phyloP scores from a whole-genome alignment of 1,139 yeast genomes.

The Kurtzmaniella quercitrusa region DNA sequence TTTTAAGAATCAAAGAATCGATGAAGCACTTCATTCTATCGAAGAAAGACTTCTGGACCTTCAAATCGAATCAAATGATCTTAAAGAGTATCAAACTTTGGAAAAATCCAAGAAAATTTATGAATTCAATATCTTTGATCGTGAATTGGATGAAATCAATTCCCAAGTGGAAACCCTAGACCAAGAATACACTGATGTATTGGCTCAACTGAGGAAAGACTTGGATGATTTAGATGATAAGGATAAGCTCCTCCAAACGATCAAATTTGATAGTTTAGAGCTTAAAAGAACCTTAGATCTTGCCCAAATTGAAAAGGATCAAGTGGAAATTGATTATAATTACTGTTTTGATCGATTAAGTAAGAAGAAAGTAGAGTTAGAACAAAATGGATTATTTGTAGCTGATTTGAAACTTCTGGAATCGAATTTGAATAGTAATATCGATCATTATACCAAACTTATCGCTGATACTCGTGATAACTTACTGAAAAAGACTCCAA shows the following conservation, averaged over 20 bases:
- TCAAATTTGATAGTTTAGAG: constrained; percentile 45
- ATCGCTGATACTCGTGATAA: constrained; percentile 20
- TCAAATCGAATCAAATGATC: constrained; percentile 75
- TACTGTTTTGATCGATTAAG: constrained; percentile 40
- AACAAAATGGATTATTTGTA: constrained; percentile 20
- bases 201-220: constrained; percentile 42
- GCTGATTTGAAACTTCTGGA: constrained; percentile 14
- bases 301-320: constrained; percentile 46
- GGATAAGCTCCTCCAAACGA: constrained; percentile 40
- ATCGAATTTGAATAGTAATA: constrained; percentile 14
- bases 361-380: constrained; percentile 37
- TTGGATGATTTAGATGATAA: constrained; percentile 44
- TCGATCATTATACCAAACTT: constrained; percentile 16
- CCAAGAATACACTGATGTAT: constrained; percentile 48
- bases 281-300: constrained; percentile 36
- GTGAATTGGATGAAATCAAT: constrained; percentile 64
- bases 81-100: constrained; percentile 62
- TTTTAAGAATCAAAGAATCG: constrained; percentile 67
- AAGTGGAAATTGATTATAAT: constrained; percentile 46
- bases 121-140: constrained; percentile 73
- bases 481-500: constrained; percentile 34
- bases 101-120: constrained; percentile 67
- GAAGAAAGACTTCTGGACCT: constrained; percentile 72
- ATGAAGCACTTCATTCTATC: constrained; percentile 66
- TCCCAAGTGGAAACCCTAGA: constrained; percentile 61